Base-by-base conservation (phyloP, 345 rosid genomes). In the Cardiospermum halicacabum region DNA sequence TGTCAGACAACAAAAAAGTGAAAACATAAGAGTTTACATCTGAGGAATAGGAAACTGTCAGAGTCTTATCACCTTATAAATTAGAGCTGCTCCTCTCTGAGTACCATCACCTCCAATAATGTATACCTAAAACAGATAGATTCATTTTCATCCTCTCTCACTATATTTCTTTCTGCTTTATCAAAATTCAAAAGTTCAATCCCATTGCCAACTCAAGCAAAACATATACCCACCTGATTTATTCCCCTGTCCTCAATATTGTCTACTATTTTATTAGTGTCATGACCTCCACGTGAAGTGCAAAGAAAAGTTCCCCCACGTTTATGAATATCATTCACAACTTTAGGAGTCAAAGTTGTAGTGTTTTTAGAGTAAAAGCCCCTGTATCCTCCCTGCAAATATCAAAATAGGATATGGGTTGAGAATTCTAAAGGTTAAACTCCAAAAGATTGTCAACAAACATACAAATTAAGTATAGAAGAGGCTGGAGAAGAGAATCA, bases 41-140 rank as follows among this genome's bases (percentile, higher is more conserved):
- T 32, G 60, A 25, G 27, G 12, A 72, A 59, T 4, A 16, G 6
- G 56, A 16, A 10, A 19, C 24, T 28, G 15, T 43, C 32, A 11
- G 48, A 71, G 43, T 49, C 12, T n/a, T 58, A 56, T 68, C 69
- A 88, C 98, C 87, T 92, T 49, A 72, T 83, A 88, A 69, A 92
- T 88, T 36, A 67, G 78, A 74, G 85, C 89, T 39, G 96, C 98
- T 65, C 97, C 96, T 58, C 69, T 84, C 50, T 88, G 98, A 3
- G 98, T 92, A 56, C 97, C 98, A 73, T 89, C 93, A 65, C 97
- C 98, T 64, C 98, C 98, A 69, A 92, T 86, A 48, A 93, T 86
- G 76, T 93, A 93, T 51, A 93, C 97, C 97, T 93, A 65, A 62
- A 72, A 54, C 27, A 68, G 34, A 56, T 55, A 53, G 47, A 62